Base-by-base conservation (phyloP, 257 asterid species). In the Penstemon davidsonii region DNA sequence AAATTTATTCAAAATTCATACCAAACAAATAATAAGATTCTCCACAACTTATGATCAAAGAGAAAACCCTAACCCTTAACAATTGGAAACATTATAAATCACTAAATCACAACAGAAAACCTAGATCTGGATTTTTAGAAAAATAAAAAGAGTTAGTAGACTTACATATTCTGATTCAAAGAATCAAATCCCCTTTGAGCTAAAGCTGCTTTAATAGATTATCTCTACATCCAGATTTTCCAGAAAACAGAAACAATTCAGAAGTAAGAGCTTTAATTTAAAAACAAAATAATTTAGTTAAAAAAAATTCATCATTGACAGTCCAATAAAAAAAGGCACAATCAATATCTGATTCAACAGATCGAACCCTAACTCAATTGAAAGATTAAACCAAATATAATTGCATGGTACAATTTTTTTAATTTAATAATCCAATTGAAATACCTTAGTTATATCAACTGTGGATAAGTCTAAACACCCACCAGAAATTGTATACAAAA, bases 281-380 rank as follows among this genome's bases (percentile, higher is more conserved):
- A 52, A 66, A 44, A 63, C 60, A 5, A 67, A 36, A 41, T 64
- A 5, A 50, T 62, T 25, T 62, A 8, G 13, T 62, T 25, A 63
- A 63, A 25, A 46, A 45, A 11, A 38, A n/a, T 13, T 44, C 53
- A 72, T 55, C 57, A 66, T 45, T n/a, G 45, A 60, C 47, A 76
- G 70, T 62, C 18, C 53, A 62, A 18, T 13, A 55, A 63, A 56
- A 49, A 55, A 69, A 62, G 46, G 70, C 15, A 59, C 71, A 58
- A 52, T 11, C 12, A 45, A 42, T 50, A 50, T 69, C 70, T 60
- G 76, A 64, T 69, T 63, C 57, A 12, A 60, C 84, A 75, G 89
- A 81, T 81, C 89, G 64, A 72, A 73, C 82, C 79, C 77, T 72
- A 77, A 79, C 76, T 82, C 86, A 68, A 69, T 55, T 40, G 65